Conservation (phyloP, 2,329 filamentous ascomycete genomes). For the Nemania sp. region DNA sequence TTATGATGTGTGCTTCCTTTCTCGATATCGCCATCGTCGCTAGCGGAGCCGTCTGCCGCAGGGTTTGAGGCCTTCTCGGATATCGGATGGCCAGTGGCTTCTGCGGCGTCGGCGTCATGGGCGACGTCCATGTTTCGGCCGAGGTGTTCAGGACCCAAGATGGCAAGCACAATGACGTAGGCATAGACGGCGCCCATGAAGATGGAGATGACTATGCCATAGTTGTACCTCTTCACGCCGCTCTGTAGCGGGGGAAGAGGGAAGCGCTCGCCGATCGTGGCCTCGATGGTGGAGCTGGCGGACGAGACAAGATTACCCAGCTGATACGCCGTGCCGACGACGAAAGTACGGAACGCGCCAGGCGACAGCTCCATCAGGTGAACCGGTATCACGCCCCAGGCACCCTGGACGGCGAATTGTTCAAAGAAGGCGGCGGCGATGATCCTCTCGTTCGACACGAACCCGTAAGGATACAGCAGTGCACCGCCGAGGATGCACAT, state of each 20-base stretch:
- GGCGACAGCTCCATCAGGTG: slow-evolving; percentile 79
- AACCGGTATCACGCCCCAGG: slow-evolving; percentile 77
- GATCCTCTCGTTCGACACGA: slow-evolving; percentile 62
- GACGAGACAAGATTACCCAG: slow-evolving; percentile 75
- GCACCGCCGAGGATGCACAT: slow-evolving; percentile 71
- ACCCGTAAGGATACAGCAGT: slow-evolving; percentile 82
- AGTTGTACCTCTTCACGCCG: slow-evolving; percentile 63
- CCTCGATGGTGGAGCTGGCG: slow-evolving; percentile 75
- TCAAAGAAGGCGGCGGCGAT: slow-evolving; percentile 85
- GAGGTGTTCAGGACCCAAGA: slow-evolving; percentile 64
- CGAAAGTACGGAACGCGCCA: slow-evolving; percentile 72
- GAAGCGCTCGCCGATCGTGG: slow-evolving; percentile 74
- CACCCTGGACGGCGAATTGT: slow-evolving; percentile 78
- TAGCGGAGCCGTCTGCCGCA: slow-evolving; percentile 25
- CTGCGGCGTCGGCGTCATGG: slow-evolving; percentile 54
- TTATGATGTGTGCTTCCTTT: slow-evolving; percentile 33
- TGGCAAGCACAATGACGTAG: slow-evolving; percentile 64
- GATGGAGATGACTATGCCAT: slow-evolving; percentile 85
- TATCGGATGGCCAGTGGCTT: slow-evolving; percentile 48
- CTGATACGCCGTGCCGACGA: slow-evolving; percentile 76
- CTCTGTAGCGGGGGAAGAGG: slow-evolving; percentile 63
- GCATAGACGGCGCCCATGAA: slow-evolving; percentile 85
- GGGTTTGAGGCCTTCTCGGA: slow-evolving; percentile 41
- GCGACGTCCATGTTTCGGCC: slow-evolving; percentile 55
- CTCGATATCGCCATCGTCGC: slow-evolving; percentile 37